Evolutionary conservation across 176 grass and related monocot genomes (phyloP).

Genomic region (Sorghum bicolor): Sorghum_bicolor_NCBIv3 NC_012873.2:61443001-61443500

Average conservation of each 20-base stretch:
- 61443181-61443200: not conserved
- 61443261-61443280: not conserved
- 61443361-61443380: too few relatives aligned
- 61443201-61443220: constrained; percentile 15
- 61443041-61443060: constrained; percentile 32
- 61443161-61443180: constrained; percentile 23
- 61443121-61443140: not conserved
- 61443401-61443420: too few relatives aligned
- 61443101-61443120: not conserved
- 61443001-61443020: not conserved
- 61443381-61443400: too few relatives aligned
- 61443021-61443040: constrained; percentile 18
- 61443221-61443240: not conserved
- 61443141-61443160: constrained; percentile 1
- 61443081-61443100: too few relatives aligned
- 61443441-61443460: too few relatives aligned
- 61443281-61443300: not conserved
- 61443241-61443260: too few relatives aligned
- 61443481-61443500: too few relatives aligned
- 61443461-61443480: too few relatives aligned
- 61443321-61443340: not conserved
- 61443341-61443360: not conserved
- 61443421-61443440: too few relatives aligned
- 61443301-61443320: not conserved
- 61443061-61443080: not conserved